phyloP scores from a whole-genome alignment of 208 protist species.

The Crithidia acanthocephali region DNA sequence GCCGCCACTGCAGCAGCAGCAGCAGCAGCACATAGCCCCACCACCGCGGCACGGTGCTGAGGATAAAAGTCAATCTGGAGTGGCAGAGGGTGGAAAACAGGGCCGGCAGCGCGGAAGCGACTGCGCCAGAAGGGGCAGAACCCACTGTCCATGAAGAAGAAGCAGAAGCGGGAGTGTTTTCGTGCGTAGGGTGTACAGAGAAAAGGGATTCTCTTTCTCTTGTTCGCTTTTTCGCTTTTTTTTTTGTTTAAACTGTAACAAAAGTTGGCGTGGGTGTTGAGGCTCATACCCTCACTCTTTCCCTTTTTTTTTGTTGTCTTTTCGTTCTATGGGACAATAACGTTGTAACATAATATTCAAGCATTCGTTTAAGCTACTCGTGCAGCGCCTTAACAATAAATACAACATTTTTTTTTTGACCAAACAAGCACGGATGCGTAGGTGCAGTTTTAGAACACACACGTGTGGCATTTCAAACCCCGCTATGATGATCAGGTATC shows the following conservation, averaged over 20 bases:
- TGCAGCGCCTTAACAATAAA: too few relatives aligned
- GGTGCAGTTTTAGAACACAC: too few relatives aligned
- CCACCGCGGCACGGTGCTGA: neutral
- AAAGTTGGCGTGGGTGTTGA: too few relatives aligned
- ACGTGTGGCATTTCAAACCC: too few relatives aligned
- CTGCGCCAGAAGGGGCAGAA: slow-evolving; percentile 47
- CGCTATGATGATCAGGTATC: too few relatives aligned
- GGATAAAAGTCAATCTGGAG: neutral
- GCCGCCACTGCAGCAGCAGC: neutral
- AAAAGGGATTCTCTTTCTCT: neutral
- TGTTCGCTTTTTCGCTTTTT: too few relatives aligned
- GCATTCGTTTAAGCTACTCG: too few relatives aligned
- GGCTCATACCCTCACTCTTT: too few relatives aligned
- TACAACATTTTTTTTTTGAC: too few relatives aligned
- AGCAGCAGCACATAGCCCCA: neutral
- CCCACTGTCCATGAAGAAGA: slow-evolving; percentile 87
- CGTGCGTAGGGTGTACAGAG: slow-evolving; percentile 34
- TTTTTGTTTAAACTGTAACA: too few relatives aligned
- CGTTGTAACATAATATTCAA: too few relatives aligned
- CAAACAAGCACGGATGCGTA: too few relatives aligned
- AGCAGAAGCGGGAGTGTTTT: slow-evolving; percentile 70
- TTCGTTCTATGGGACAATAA: neutral
- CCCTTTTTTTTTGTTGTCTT: slow-evolving; percentile 1
- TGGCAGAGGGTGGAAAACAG: neutral
- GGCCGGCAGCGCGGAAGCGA: slow-evolving; percentile 21